Evolutionary conservation across 768 basidiomycete genomes (phyloP).

Genomic region (Coprinopsis marcescibilis): DNA sequence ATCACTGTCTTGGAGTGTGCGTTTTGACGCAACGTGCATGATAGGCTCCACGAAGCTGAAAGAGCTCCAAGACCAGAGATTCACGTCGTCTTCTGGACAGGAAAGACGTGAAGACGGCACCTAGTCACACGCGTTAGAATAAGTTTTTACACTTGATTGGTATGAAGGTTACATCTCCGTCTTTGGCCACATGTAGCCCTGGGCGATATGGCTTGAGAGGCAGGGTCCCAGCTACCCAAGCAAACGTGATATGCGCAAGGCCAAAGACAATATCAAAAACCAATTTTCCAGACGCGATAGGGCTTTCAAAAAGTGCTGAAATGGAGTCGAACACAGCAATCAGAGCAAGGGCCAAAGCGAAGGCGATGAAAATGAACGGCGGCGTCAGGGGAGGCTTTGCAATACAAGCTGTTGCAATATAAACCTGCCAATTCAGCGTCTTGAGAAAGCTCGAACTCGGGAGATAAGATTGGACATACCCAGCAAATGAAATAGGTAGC

Average conservation of each 20-base stretch:
- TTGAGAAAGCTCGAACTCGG: constrained; percentile 2
- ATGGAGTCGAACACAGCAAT: constrained; percentile 32
- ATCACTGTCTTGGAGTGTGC: constrained; percentile 45
- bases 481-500: constrained; percentile 37
- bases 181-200: constrained; percentile 42
- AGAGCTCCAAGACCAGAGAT: constrained; percentile 58
- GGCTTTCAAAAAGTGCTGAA: constrained; percentile 21
- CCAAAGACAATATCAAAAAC: constrained; percentile 25
- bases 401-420: constrained; percentile 33
- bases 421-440: constrained; percentile 29
- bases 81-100: constrained; percentile 61
- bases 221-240: constrained; percentile 50
- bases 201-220: constrained; percentile 44
- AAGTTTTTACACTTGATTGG: constrained; percentile 1
- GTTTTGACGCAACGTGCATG: constrained; percentile 42
- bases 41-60: constrained; percentile 64
- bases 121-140: constrained; percentile 23
- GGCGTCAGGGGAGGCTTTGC: constrained; percentile 41
- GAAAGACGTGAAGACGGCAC: constrained; percentile 42
- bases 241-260: constrained; percentile 30
- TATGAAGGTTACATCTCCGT: constrained; percentile 36
- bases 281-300: constrained; percentile 9
- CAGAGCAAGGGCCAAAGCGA: constrained; percentile 33
- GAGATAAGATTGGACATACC: constrained; percentile 34
- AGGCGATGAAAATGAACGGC: constrained; percentile 43